Base-by-base conservation (phyloP, 2,329 filamentous ascomycete genomes). In the Xylariaceae sp. region DNA sequence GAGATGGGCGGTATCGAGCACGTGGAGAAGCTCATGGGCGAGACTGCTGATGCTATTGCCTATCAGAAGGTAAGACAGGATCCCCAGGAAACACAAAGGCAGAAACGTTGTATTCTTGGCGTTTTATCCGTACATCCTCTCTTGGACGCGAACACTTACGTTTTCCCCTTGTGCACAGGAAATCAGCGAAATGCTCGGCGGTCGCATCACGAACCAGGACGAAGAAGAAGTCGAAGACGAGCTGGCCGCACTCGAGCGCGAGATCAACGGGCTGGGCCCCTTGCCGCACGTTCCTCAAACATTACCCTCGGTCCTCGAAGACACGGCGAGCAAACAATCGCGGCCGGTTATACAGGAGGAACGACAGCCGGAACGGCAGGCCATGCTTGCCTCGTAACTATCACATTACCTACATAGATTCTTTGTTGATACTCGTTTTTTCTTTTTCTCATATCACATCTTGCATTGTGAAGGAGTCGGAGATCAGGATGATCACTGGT, bases 141-240 rank as follows among this genome's bases (percentile, higher is more conserved):
- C 17, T 18, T 18, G 17, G 17, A 18, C 17, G 17, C 17, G 17
- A 37, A 55, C 51, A 15, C 64, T 65, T 48, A 65, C 15, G 51
- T 5, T 48, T 52, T 11, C 7, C 23, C 1, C 45, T 18, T 0
- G 45, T 42, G 37, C 66, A 65, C 69, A 96, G 89, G 93, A 99
- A 78, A 84, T 99, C 68, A 94, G 88, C 75, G 90, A 96, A 53
- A 89, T 97, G 83, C 84, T 99, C 2, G 89, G 88, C 39, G 89
- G 89, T 10, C 86, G 88, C 68, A 92, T 99, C 78, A 90, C 92
- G 11, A 94, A 92, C 70, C 89, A 95, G 69, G 94, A 99, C 74
- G 94, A 99, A 74, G 93, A 97, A 71, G 94, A 97, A 70, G 94
- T 99, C 39, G 94, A 99, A 73, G 92, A 97, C 70, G 94, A 99